Evolutionary conservation across 208 protist genomes (phyloP).

Genomic region (Leishmania guyanensis): DNA sequence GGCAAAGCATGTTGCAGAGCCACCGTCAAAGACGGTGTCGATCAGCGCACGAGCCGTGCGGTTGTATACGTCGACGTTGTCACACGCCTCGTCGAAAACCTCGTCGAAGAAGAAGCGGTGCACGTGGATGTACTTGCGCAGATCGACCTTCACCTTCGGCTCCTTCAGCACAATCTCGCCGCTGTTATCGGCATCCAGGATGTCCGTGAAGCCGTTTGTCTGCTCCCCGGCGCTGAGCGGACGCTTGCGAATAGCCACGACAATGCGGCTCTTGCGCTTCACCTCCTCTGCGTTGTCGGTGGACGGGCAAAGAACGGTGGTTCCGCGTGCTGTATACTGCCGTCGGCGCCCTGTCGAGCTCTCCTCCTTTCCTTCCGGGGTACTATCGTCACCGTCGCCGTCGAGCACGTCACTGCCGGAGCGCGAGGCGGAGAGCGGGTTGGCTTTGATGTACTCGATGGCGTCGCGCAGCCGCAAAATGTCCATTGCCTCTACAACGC

Average conservation of each 20-base stretch:
- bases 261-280: conserved; percentile 77
- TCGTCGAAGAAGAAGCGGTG: conserved; percentile 97
- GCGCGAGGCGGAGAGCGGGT: conserved; percentile 31
- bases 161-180: conserved; percentile 78
- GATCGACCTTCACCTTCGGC: conserved; percentile 94
- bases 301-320: conserved; percentile 52
- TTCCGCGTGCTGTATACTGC: conserved; percentile 57
- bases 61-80: conserved; percentile 90
- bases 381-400: conserved; percentile 15
- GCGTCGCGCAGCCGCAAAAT: conserved; percentile 44
- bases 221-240: conserved; percentile 77
- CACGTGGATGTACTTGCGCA: conserved; percentile 95
- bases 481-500: conserved; percentile 40
- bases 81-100: conserved; percentile 90
- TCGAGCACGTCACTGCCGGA: conserved; percentile 46
- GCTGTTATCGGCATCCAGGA: conserved; percentile 75
- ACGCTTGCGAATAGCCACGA: conserved; percentile 90
- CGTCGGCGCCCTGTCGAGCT: conserved; percentile 27
- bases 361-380: conserved; percentile 19
- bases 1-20: conserved; percentile 81
- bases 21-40: conserved; percentile 73
- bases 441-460: conserved; percentile 35
- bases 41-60: conserved; percentile 73
- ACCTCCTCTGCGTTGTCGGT: conserved; percentile 35
- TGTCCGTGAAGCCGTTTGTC: conserved; percentile 67